A percentile compares a stretch with the other conserved stretches of the same genome.
phyloP scores from a whole-genome alignment of 768 basidiomycete genomes.

The Lenzites betulinus region DNA sequence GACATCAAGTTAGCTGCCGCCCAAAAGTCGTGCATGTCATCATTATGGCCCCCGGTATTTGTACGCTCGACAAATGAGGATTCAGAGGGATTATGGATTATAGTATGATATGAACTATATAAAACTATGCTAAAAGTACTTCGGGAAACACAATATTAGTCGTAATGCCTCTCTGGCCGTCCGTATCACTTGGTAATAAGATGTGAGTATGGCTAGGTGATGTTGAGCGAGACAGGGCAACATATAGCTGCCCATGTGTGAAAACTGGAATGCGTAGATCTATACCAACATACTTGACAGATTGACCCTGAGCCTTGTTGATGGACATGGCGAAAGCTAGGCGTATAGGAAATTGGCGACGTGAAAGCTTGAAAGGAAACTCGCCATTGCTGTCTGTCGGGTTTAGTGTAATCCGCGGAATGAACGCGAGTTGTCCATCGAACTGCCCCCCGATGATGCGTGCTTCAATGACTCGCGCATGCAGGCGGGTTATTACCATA shows the following conservation, averaged over 20 bases:
- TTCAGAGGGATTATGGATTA: too few relatives aligned
- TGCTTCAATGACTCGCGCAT: constrained; percentile 36
- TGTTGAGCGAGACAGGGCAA: constrained; percentile 43
- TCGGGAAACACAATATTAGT: not conserved
- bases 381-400: constrained; percentile 31
- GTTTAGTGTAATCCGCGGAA: constrained; percentile 36
- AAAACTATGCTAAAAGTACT: not conserved
- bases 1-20: too few relatives aligned
- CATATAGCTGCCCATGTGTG: constrained; percentile 48
- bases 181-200: constrained; percentile 13
- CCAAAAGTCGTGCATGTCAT: too few relatives aligned
- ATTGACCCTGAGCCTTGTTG: constrained; percentile 49
- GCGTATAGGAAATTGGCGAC: constrained; percentile 44
- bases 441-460: constrained; percentile 39
- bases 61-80: too few relatives aligned
- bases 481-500: constrained; percentile 30
- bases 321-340: constrained; percentile 38
- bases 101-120: too few relatives aligned
- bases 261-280: constrained; percentile 41
- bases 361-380: constrained; percentile 32
- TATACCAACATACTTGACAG: constrained; percentile 43
- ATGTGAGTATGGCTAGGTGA: constrained; percentile 32
- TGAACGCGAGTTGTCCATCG: constrained; percentile 32
- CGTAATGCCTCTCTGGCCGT: too few relatives aligned
- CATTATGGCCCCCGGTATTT: too few relatives aligned